Evolutionary conservation across 176 grass and related monocot genomes (phyloP).

Genomic region (Oryza coarctata): DNA sequence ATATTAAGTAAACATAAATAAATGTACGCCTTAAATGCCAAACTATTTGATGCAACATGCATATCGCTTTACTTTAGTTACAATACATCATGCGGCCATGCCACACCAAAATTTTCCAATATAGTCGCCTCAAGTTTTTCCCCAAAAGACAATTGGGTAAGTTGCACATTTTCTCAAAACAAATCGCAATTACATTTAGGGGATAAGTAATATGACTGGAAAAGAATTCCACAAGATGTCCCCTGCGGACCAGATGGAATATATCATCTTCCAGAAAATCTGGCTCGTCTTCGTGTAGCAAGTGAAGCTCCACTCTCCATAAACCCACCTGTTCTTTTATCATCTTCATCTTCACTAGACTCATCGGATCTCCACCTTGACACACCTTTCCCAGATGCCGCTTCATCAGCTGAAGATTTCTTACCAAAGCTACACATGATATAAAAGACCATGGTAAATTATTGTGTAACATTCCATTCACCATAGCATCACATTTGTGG

Average conservation of each 20-base stretch:
- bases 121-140: neutral
- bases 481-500: neutral
- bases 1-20: neutral
- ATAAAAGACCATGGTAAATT: neutral
- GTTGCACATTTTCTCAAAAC: neutral
- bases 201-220: neutral
- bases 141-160: neutral
- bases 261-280: conserved; percentile 49
- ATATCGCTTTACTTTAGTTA: neutral
- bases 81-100: neutral
- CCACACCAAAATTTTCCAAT: neutral
- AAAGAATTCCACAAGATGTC: neutral
- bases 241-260: neutral
- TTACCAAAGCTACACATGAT: conserved; percentile 31
- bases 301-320: conserved; percentile 37
- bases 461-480: neutral
- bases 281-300: conserved; percentile 40
- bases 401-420: conserved; percentile 25
- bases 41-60: neutral
- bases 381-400: conserved; percentile 32
- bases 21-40: neutral
- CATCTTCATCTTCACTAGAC: conserved; percentile 70
- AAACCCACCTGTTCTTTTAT: conserved; percentile 14
- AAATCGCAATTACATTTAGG: neutral
- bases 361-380: conserved; percentile 80